A percentile compares a stretch with the other conserved stretches of the same genome.
Conservation (phyloP, 805 yeast genomes). For the Metschnikowia lachancei region DNA sequence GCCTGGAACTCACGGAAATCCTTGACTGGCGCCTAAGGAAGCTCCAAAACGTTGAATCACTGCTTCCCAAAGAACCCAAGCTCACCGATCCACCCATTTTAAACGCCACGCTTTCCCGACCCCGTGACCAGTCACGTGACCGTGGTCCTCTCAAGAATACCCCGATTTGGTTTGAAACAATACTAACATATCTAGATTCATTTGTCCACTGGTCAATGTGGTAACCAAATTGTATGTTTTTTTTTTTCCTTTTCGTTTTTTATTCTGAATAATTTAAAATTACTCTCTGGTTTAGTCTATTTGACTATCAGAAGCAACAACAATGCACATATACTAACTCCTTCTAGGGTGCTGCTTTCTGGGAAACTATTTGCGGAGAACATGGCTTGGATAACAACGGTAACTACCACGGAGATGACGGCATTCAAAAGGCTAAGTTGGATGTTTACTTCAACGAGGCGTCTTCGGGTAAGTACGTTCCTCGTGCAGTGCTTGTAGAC, state of each 20-base stretch:
- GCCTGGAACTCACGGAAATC: too few relatives aligned
- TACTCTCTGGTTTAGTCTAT: too few relatives aligned
- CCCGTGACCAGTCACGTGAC: conserved; percentile 2
- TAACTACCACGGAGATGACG: conserved; percentile 52
- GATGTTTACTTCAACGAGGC: conserved; percentile 90
- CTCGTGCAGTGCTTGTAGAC: conserved; percentile 89
- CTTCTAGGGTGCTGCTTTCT: conserved; percentile 78
- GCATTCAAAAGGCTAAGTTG: conserved; percentile 52
- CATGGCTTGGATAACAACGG: conserved; percentile 79
- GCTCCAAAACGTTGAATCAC: too few relatives aligned
- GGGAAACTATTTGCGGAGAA: conserved; percentile 90
- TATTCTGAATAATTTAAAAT: too few relatives aligned
- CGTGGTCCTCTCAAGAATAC: background rate
- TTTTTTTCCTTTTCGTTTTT: too few relatives aligned
- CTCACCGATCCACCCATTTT: background rate
- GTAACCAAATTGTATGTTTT: conserved; percentile 84
- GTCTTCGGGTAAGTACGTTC: conserved; percentile 82
- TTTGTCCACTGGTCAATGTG: conserved; percentile 97
- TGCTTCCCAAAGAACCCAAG: too few relatives aligned
- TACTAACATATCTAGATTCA: conserved; percentile 59
- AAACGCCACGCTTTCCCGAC: background rate
- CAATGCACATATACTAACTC: conserved; percentile 11
- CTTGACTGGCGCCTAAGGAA: too few relatives aligned
- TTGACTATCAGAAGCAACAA: too few relatives aligned
- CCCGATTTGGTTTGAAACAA: background rate